Percentiles rank a stretch among this genome's conserved stretches.
phyloP scores from a whole-genome alignment of 805 yeast species.

The Wickerhamiella dianesei region DNA sequence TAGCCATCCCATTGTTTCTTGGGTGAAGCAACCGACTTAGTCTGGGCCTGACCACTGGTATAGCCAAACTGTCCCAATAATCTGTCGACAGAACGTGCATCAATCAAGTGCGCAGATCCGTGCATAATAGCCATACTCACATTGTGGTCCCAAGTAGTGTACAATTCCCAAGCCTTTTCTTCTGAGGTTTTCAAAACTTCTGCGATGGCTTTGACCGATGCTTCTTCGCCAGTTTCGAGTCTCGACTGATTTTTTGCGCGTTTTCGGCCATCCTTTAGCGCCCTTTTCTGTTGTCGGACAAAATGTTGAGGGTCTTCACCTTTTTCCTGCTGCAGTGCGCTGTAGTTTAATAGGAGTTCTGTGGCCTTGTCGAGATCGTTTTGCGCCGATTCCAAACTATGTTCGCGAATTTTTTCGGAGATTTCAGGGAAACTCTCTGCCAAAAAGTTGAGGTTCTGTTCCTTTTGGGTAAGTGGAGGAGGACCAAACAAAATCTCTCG shows the following conservation, averaged over 20 bases:
- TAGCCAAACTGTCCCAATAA: neutral
- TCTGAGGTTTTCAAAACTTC: neutral
- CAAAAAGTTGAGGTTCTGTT: slow-evolving; percentile 2
- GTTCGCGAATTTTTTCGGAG: neutral
- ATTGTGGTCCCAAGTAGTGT: neutral
- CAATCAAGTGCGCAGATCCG: neutral
- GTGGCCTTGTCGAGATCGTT: slow-evolving; percentile 9
- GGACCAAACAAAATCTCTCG: slow-evolving; percentile 1
- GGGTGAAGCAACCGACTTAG: neutral
- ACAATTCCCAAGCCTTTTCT: neutral
- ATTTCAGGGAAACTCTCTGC: slow-evolving; percentile 7
- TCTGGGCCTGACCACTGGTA: neutral
- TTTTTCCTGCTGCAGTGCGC: slow-evolving; percentile 2
- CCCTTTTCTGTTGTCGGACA: slow-evolving; percentile 2
- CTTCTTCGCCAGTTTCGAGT: neutral
- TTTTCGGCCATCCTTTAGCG: neutral
- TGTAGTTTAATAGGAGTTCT: slow-evolving; percentile 9
- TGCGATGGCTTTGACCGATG: neutral
- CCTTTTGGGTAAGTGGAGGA: neutral
- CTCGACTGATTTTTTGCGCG: neutral
- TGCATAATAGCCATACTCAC: neutral
- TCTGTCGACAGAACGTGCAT: neutral
- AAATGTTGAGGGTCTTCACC: slow-evolving; percentile 1
- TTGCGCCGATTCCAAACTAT: neutral
- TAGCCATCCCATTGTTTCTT: neutral